Percentiles rank a stretch among this genome's conserved stretches.
Evolutionary conservation across 345 rosid species (phyloP).

Genomic region (Mangifera indica): DNA sequence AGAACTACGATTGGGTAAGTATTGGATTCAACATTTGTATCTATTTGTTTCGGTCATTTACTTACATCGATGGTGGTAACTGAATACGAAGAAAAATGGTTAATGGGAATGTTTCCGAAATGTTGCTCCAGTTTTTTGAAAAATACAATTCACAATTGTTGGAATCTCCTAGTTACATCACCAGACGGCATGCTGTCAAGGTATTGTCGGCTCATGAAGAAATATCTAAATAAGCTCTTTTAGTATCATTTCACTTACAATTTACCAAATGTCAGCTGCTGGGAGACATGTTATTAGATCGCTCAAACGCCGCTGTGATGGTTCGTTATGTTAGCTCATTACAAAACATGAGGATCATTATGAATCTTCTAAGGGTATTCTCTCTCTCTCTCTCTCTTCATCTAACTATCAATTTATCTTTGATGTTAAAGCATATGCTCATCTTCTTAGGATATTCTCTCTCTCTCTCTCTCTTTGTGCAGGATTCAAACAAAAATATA

Average conservation of each 20-base stretch:
- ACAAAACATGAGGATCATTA: slow-evolving; percentile 66
- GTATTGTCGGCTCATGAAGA: slow-evolving; percentile 12
- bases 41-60: background rate
- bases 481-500: slow-evolving; percentile 56
- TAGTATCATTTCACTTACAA: background rate
- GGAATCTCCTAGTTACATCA: slow-evolving; percentile 41
- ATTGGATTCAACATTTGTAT: background rate
- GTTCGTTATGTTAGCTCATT: slow-evolving; percentile 59
- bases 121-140: slow-evolving; percentile 39
- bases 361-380: slow-evolving; percentile 69
- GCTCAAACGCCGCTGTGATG: slow-evolving; percentile 64
- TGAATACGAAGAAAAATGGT: background rate
- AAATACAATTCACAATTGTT: slow-evolving; percentile 43
- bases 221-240: too few relatives aligned
- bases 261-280: slow-evolving; percentile 33
- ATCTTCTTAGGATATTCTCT: background rate
- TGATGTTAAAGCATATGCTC: background rate
- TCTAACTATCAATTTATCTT: too few relatives aligned
- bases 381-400: background rate
- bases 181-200: slow-evolving; percentile 51
- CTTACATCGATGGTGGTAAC: background rate
- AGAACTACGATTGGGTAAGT: slow-evolving; percentile 49
- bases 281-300: slow-evolving; percentile 60
- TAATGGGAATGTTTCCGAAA: background rate
- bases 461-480: too few relatives aligned